These are phyloP conservation scores for Ogataea minuta DNA, from an alignment of 805 yeast genomes.

Conservation along the genomic window DNA sequence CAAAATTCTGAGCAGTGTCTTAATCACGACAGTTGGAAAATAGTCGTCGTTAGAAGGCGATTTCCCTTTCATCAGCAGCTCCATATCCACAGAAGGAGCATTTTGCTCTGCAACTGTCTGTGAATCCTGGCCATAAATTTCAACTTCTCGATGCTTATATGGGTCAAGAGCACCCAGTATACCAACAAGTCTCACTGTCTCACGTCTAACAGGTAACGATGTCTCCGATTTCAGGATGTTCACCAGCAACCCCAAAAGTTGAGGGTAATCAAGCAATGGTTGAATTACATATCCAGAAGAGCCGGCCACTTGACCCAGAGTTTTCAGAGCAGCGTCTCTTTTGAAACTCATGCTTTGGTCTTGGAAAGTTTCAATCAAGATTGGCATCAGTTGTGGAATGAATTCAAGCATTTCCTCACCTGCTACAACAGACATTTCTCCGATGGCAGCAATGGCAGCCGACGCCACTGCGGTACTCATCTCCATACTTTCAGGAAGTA, in stretches of 20 bases:
- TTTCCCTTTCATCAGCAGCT: slow-evolving; percentile 87
- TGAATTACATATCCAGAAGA: slow-evolving; percentile 94
- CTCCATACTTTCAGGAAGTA: slow-evolving; percentile 74
- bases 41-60: slow-evolving; percentile 92
- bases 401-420: slow-evolving; percentile 80
- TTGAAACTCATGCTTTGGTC: slow-evolving; percentile 89
- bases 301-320: slow-evolving; percentile 85
- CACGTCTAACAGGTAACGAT: slow-evolving; percentile 72
- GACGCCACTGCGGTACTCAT: slow-evolving; percentile 79
- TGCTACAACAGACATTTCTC: slow-evolving; percentile 84
- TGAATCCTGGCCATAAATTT: slow-evolving; percentile 45
- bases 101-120: slow-evolving; percentile 62
- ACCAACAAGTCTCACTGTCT: slow-evolving; percentile 86
- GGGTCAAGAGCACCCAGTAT: slow-evolving; percentile 97
- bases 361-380: slow-evolving; percentile 81
- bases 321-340: slow-evolving; percentile 83
- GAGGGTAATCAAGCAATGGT: slow-evolving; percentile 90
- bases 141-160: slow-evolving; percentile 89
- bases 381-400: slow-evolving; percentile 77
- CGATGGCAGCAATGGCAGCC: slow-evolving; percentile 80
- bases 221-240: slow-evolving; percentile 80
- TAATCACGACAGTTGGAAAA: slow-evolving; percentile 92
- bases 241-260: slow-evolving; percentile 75
- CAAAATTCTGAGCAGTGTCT: slow-evolving; percentile 76
- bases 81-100: slow-evolving; percentile 88